Base-by-base conservation (phyloP, 768 basidiomycete species). In the Naematelia encephala region DNA sequence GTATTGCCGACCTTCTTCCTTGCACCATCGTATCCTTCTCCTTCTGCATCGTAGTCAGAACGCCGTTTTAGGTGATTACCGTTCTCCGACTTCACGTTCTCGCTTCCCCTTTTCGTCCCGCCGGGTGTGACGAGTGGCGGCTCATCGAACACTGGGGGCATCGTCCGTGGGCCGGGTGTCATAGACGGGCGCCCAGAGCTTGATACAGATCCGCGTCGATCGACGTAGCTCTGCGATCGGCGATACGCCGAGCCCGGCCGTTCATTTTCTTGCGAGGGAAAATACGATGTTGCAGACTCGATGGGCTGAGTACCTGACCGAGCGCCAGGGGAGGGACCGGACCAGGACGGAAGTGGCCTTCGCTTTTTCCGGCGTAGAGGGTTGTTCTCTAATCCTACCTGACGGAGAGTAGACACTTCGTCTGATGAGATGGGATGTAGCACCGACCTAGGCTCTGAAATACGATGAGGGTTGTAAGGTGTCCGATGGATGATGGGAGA, bases 331-430 rank as follows among this genome's bases (percentile, higher is more conserved):
- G 64, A 61, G 10, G 64, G 54, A 19, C 56, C 67, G 16, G 69
- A 70, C 72, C 69, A 70, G 43, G 65, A 69, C 11, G 69, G 72
- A 27, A 62, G 46, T 3, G 67, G 64, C 34, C 60, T 58, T 14
- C 65, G 48, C 21, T 56, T 62, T 43, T 28, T 39, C 10, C 55
- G 25, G 22, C 72, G 57, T 1, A 74, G 55, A 4, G 72, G 72
- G 47, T 74, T 74, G 47, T 74, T 71, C 8, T n/a, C 26, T 34
- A 56, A 29, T 4, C 54, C 70, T 3, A 51, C 22, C 2, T 30
- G 23, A 14, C 51, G 53, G 3, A 69, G 50, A 5, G 61, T 39
- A 3, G 56, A 57, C 8, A 64, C 42, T 29, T 74, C 72, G 23
- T 67, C 66, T 23, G 63, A 54, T 13, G 44, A 26, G 47, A 74